Conservation (phyloP, 2,329 filamentous ascomycete species). For the Fusarium illudens region DNA sequence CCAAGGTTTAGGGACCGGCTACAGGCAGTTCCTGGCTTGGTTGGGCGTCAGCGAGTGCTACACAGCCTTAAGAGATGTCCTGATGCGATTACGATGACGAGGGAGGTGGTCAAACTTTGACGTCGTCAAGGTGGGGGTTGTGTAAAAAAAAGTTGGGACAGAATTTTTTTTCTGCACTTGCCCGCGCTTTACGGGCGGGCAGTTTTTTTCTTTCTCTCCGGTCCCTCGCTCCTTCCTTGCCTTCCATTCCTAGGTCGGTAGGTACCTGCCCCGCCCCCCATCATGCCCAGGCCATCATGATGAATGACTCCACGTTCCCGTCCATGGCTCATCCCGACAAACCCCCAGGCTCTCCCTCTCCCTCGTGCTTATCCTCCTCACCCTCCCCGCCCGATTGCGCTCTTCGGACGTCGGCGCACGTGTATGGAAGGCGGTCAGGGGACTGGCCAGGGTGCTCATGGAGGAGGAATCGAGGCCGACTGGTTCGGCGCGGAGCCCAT, state of each 20-base stretch:
- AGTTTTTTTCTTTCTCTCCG: background rate
- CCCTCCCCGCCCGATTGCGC: constrained; percentile 18
- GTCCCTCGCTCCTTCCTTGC: background rate
- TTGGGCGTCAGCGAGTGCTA: constrained; percentile 8
- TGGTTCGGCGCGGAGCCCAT: constrained; percentile 26
- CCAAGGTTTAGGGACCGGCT: background rate
- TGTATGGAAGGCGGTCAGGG: constrained; percentile 42
- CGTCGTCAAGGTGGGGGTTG: constrained; percentile 29
- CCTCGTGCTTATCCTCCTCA: background rate
- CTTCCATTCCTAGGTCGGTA: no score
- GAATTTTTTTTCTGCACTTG: constrained; percentile 9
- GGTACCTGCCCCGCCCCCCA: constrained; percentile 26
- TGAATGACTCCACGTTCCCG: constrained; percentile 18
- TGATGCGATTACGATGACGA: constrained; percentile 22
- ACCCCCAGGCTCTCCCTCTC: background rate
- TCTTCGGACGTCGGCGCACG: constrained; percentile 34
- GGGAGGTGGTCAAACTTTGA: constrained; percentile 27
- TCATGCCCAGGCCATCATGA: constrained; percentile 25
- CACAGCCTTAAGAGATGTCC: background rate
- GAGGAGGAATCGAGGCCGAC: constrained; percentile 27
- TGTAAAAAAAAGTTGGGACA: constrained; percentile 23
- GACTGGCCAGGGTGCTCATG: constrained; percentile 35
- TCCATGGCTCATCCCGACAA: background rate
- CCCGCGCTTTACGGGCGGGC: background rate
- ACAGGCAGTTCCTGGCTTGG: constrained; percentile 1